Evolutionary conservation across 148 eudicot species (phyloP).

Genomic region (Amaranthus hypochondriacus): DNA sequence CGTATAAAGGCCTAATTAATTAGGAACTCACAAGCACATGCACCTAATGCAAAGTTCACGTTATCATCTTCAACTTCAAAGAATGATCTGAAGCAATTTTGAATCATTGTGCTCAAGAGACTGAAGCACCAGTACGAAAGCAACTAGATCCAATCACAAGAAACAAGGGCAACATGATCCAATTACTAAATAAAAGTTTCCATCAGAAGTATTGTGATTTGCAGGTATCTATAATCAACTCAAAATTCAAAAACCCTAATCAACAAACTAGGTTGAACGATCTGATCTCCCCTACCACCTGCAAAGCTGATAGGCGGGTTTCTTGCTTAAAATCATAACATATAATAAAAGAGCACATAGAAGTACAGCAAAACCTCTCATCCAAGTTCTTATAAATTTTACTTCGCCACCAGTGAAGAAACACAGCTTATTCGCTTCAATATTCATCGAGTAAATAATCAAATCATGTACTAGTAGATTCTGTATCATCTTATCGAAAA

Average conservation of each 20-base stretch:
- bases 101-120: neutral
- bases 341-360: constrained; percentile 2
- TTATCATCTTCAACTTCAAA: neutral
- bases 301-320: neutral
- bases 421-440: neutral
- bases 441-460: neutral
- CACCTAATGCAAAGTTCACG: no score
- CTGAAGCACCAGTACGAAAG: neutral
- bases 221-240: neutral
- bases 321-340: neutral
- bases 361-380: neutral
- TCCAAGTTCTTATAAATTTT: neutral
- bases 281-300: neutral
- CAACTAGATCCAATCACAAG: constrained; percentile 1
- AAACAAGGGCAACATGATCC: constrained; percentile 5
- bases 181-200: neutral
- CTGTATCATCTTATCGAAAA: neutral
- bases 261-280: neutral
- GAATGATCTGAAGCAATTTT: neutral
- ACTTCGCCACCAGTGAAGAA: neutral
- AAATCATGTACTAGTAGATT: neutral
- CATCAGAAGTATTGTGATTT: neutral
- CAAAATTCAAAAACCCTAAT: constrained; percentile 1
- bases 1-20: neutral
- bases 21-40: neutral